Conservation (phyloP, 2,329 filamentous ascomycete species). For the Fusarium sp. region DNA sequence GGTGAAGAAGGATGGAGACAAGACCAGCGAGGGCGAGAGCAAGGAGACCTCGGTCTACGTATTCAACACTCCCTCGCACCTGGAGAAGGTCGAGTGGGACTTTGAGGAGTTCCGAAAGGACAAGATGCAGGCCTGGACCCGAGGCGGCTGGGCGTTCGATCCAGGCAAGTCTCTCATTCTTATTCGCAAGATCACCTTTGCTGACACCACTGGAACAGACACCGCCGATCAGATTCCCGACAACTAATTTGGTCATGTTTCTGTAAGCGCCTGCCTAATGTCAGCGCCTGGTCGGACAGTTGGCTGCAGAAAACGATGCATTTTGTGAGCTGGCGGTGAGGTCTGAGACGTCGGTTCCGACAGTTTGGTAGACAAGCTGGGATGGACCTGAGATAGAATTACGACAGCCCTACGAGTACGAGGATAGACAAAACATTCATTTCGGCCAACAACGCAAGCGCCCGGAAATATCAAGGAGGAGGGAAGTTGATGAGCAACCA, state of each 20-base stretch:
- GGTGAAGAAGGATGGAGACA: conserved; percentile 54
- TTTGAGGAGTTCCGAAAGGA: conserved; percentile 84
- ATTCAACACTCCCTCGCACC: conserved; percentile 59
- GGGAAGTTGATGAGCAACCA: not conserved
- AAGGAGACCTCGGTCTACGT: conserved; percentile 74
- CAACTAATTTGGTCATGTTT: conserved; percentile 16
- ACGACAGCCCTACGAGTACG: conserved; percentile 18
- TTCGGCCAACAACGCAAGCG: conserved; percentile 11
- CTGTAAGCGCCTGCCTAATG: conserved; percentile 31
- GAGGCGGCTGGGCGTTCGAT: conserved; percentile 60
- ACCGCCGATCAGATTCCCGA: conserved; percentile 32
- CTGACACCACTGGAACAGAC: conserved; percentile 34
- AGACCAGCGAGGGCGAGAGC: conserved; percentile 56
- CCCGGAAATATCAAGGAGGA: not conserved
- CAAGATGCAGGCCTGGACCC: conserved; percentile 70
- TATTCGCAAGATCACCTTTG: not conserved
- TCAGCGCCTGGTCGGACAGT: conserved; percentile 15
- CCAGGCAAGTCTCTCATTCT: conserved; percentile 46
- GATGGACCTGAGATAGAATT: conserved; percentile 7
- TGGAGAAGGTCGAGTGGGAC: conserved; percentile 88
- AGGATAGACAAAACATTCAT: conserved; percentile 28
- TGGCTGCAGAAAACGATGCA: conserved; percentile 12
- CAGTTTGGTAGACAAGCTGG: conserved; percentile 1
- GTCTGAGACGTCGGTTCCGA: conserved; percentile 12
- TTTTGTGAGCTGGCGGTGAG: conserved; percentile 32